A percentile compares a stretch with the other conserved stretches of the same genome.
These are phyloP conservation scores for Lenzites betulinus DNA, from an alignment of 768 basidiomycete species.

Conservation along the genomic window DNA sequence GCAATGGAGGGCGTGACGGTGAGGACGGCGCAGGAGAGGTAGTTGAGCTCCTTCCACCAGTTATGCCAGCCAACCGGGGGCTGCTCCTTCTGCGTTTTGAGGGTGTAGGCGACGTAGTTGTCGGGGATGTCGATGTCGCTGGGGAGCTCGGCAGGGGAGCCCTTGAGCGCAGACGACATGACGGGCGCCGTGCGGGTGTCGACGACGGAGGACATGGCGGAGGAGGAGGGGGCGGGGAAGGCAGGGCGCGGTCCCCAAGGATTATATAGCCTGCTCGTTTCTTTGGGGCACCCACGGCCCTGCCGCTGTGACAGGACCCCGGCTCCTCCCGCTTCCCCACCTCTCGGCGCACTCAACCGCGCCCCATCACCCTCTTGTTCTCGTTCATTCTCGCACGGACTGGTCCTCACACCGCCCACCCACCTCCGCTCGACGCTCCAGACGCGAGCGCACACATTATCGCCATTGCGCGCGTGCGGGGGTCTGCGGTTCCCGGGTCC, in stretches of 20 bases:
- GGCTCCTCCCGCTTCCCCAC: constrained; percentile 13
- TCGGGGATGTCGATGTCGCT: constrained; percentile 48
- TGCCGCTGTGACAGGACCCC: constrained; percentile 15
- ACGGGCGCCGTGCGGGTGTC: constrained; percentile 27
- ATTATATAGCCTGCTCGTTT: constrained; percentile 20
- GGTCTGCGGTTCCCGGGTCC: constrained; percentile 17
- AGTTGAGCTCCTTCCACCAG: constrained; percentile 64
- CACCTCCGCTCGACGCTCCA: no score
- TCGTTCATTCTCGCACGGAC: not conserved
- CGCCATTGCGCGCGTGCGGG: no score
- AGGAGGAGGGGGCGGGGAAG: constrained; percentile 20
- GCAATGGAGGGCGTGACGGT: constrained; percentile 74
- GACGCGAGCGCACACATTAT: not conserved
- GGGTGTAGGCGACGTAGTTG: constrained; percentile 59
- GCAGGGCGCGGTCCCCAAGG: constrained; percentile 1
- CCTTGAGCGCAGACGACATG: constrained; percentile 16
- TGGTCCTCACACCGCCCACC: not conserved
- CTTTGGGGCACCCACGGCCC: constrained; percentile 17
- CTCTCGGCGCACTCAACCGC: not conserved
- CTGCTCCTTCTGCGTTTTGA: constrained; percentile 49
- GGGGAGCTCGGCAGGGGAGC: constrained; percentile 29
- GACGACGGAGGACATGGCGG: constrained; percentile 34
- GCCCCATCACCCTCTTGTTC: not conserved
- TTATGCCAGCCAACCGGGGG: constrained; percentile 51
- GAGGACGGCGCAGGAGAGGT: constrained; percentile 74